Percentiles rank a stretch among this genome's conserved stretches.
Conservation (phyloP, 2,329 filamentous ascomycete species). For the Fusarium pseudograminearum region DNA sequence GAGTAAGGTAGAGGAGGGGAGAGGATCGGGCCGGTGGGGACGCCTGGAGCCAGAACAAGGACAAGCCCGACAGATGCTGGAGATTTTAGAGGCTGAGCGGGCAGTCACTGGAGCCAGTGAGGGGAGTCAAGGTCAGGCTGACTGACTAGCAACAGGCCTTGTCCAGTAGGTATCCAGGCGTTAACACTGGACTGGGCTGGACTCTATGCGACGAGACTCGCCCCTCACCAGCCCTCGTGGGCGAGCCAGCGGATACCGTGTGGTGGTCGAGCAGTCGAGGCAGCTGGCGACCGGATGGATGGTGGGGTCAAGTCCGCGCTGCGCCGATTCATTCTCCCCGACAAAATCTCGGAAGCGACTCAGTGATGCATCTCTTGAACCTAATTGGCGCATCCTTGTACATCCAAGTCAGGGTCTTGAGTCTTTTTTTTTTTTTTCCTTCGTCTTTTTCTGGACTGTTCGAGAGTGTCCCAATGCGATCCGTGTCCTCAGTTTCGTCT, state of each 20-base stretch:
- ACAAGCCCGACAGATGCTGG: conserved; percentile 34
- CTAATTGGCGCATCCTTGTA: conserved; percentile 38
- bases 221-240: conserved; percentile 39
- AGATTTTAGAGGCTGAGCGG: conserved; percentile 35
- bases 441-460: conserved; percentile 32
- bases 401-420: conserved; percentile 32
- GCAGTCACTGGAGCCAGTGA: conserved; percentile 27
- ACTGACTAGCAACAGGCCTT: conserved; percentile 36
- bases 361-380: conserved; percentile 34
- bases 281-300: conserved; percentile 29
- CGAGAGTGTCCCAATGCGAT: conserved; percentile 9
- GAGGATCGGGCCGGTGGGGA: conserved; percentile 45
- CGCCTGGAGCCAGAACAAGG: conserved; percentile 28
- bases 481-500: conserved; percentile 20
- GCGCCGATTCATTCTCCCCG: conserved; percentile 42
- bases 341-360: conserved; percentile 48
- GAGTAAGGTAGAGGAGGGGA: conserved; percentile 38
- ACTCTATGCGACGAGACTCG: conserved; percentile 36
- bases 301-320: conserved; percentile 34
- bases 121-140: conserved; percentile 43
- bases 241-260: conserved; percentile 38
- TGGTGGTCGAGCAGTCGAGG: conserved; percentile 34
- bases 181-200: conserved; percentile 20
- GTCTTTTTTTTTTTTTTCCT: conserved; percentile 39
- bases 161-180: conserved; percentile 42